These are phyloP conservation scores for Diplodia seriata DNA, from an alignment of 2,329 filamentous ascomycete genomes.

Conservation along the genomic window DNA sequence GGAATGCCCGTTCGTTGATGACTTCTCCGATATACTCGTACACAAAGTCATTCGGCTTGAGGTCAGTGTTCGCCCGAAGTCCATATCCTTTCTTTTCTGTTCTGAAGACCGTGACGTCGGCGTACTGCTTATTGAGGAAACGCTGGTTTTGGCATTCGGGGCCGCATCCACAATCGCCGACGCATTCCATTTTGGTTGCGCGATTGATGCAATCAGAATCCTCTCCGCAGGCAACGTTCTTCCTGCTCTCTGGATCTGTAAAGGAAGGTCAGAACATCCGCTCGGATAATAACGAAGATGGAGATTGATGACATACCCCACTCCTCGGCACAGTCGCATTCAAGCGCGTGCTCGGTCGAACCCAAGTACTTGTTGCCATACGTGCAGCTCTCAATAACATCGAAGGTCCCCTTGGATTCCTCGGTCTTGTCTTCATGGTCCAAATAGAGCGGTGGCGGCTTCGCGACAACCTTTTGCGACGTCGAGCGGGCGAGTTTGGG, in stretches of 20 bases:
- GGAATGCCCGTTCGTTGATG: slow-evolving; percentile 90
- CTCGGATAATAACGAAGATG: slow-evolving; percentile 32
- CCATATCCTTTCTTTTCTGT: slow-evolving; percentile 98
- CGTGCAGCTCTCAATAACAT: slow-evolving; percentile 81
- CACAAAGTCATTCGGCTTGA: slow-evolving; percentile 88
- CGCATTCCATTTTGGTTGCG: slow-evolving; percentile 96
- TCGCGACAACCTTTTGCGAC: slow-evolving; percentile 71
- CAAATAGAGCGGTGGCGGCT: slow-evolving; percentile 71
- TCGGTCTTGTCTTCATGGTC: slow-evolving; percentile 79
- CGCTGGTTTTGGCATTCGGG: slow-evolving; percentile 90
- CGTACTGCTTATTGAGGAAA: slow-evolving; percentile 89
- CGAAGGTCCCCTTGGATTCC: slow-evolving; percentile 78
- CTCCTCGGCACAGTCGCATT: slow-evolving; percentile 94
- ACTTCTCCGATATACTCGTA: slow-evolving; percentile 99
- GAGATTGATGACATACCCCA: slow-evolving; percentile 73
- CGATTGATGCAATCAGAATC: slow-evolving; percentile 99
- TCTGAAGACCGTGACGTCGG: slow-evolving; percentile 91
- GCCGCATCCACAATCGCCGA: slow-evolving; percentile 86
- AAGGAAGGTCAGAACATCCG: slow-evolving; percentile 42
- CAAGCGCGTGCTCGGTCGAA: slow-evolving; percentile 87
- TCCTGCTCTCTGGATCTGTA: slow-evolving; percentile 57
- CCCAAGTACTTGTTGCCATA: slow-evolving; percentile 94
- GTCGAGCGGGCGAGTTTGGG: slow-evolving; percentile 76
- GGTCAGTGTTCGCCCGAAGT: slow-evolving; percentile 77
- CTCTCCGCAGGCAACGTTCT: slow-evolving; percentile 88